Evolutionary conservation across 306 rosid genomes (phyloP).

Genomic region (Glycine soja): DNA sequence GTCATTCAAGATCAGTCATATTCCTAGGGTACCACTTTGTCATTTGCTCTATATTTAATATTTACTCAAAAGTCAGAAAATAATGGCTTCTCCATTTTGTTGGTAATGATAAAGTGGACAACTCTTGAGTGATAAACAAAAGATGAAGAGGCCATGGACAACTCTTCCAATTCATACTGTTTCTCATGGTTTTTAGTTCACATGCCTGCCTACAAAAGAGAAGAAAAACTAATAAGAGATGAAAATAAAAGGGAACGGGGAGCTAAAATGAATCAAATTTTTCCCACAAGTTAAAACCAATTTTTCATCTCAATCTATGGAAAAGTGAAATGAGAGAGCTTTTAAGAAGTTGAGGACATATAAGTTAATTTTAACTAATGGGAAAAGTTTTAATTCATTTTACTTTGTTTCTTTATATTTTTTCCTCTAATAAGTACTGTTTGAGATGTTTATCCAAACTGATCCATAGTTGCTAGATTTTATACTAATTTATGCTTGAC

Average conservation of each 20-base stretch:
- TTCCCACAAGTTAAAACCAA: not conserved
- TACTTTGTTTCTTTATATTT: not conserved
- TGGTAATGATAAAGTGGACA: not conserved
- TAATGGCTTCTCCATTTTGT: not conserved
- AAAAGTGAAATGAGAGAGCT: not conserved
- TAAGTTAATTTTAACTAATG: not conserved
- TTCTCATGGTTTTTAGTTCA: constrained; percentile 10
- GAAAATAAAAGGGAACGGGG: not conserved
- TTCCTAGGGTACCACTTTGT: constrained; percentile 65
- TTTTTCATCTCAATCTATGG: not conserved
- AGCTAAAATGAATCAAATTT: not conserved
- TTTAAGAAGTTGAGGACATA: not conserved
- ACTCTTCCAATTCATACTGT: not conserved
- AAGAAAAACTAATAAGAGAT: not conserved
- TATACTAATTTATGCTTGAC: not conserved
- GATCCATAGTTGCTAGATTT: not conserved
- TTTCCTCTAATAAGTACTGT: not conserved
- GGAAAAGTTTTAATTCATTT: not conserved
- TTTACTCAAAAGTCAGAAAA: not conserved
- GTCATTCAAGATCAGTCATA: constrained; percentile 75
- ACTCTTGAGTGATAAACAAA: not conserved
- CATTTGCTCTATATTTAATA: constrained; percentile 8
- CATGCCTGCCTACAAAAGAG: not conserved
- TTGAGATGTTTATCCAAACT: not conserved
- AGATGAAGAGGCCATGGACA: not conserved